Base-by-base conservation (phyloP, 495 filamentous ascomycete genomes). In the Penicillium steckii region DNA sequence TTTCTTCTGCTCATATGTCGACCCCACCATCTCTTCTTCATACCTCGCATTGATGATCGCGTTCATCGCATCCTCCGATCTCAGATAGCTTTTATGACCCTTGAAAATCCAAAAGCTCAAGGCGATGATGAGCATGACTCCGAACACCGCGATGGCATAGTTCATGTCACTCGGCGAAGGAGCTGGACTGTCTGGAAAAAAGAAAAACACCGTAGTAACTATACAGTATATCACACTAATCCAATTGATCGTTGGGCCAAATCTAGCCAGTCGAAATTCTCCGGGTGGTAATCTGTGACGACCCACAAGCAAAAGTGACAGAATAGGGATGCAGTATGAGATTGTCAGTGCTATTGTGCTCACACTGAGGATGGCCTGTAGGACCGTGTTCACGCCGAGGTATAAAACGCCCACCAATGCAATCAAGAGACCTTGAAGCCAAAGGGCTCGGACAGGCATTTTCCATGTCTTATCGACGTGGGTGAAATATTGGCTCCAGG, bases 101-200 rank as follows among this genome's bases (percentile, higher is more conserved):
- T 66, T 57, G 4, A 77, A 4, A 33, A 69, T 64, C 74, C 74
- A 77, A 44, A 77, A 77, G 2, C 56, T 59, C 8, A 74, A n/a
- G 3, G 74, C 58, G 53, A 75, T 70, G 4, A 74, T 64, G 30
- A 77, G 56, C 72, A 77, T 77, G 10, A 75, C 73, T 0, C 73
- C 73, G 49, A 75, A 77, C 4, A 77, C 74, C 1, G 66, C 74
- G 55, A 77, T 74, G 5, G 74, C 74, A 25, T 72, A 77, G 37
- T 77, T 77, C 74, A 75, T 77, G 19, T 75, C 71, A 13, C 62
- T 54, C 0, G 68, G 58, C 1, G 68, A 56, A 2, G 74, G 74
- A 15, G 67, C 66, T 12, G 72, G 68, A 6, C 42, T 55, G 2
- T 64, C 54, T 0, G 74, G 74, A 48, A 77, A 75, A 50, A 77